Conservation (phyloP, 345 rosid genomes). For the Cochlearia excelsa region DNA sequence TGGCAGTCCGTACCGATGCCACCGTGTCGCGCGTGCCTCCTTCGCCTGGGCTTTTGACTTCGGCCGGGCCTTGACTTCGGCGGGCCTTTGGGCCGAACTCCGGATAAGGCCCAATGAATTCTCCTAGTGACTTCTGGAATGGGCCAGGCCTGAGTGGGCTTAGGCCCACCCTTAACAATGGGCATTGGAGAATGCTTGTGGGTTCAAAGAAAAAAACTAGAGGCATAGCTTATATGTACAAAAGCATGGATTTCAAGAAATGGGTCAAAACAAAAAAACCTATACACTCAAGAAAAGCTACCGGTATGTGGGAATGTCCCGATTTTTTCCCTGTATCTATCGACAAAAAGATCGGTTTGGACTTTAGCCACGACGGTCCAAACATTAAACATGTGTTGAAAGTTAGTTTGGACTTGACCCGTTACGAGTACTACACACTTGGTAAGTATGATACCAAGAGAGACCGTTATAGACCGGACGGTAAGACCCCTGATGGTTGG, state of each 20-base stretch:
- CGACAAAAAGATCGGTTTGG: slow-evolving; percentile 62
- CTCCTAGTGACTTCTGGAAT: no score
- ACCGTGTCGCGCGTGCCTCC: no score
- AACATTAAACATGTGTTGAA: slow-evolving; percentile 57
- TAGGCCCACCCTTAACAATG: no score
- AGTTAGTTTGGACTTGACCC: slow-evolving; percentile 62
- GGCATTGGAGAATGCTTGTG: slow-evolving; percentile 60
- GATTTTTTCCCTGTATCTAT: slow-evolving; percentile 76
- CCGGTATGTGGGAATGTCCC: slow-evolving; percentile 98
- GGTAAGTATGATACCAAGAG: slow-evolving; percentile 48
- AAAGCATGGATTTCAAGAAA: slow-evolving; percentile 57
- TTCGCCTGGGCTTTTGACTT: no score
- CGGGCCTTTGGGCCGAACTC: no score
- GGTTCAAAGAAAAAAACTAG: slow-evolving; percentile 48
- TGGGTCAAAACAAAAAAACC: slow-evolving; percentile 70
- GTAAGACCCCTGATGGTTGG: slow-evolving; percentile 59
- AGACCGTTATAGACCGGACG: slow-evolving; percentile 56
- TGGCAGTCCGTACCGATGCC: no score
- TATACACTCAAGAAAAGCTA: slow-evolving; percentile 46
- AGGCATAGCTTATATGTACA: slow-evolving; percentile 67
- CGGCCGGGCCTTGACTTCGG: no score
- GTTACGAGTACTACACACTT: slow-evolving; percentile 69
- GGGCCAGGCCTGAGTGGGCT: no score
- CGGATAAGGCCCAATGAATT: no score
- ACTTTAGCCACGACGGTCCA: slow-evolving; percentile 42